A percentile compares a stretch with the other conserved stretches of the same genome.
Evolutionary conservation across 1,284 basidiomycete genomes (phyloP).

Genomic region (Naganishia sp.): DNA sequence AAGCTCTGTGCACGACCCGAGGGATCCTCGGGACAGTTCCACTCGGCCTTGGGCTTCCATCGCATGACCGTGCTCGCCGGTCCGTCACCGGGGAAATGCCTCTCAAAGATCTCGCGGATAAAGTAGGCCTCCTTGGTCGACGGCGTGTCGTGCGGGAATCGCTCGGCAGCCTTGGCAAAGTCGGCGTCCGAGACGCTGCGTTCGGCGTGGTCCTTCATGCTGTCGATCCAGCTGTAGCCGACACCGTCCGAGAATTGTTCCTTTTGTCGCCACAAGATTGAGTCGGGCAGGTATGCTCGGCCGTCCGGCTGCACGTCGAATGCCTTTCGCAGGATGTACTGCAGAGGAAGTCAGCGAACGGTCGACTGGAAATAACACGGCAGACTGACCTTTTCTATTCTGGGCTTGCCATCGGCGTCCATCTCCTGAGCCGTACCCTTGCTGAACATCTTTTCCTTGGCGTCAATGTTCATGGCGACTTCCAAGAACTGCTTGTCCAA

Average conservation of each 20-base stretch:
- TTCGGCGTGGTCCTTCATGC: slow-evolving; percentile 87
- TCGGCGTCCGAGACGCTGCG: slow-evolving; percentile 75
- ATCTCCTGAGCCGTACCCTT: slow-evolving; percentile 75
- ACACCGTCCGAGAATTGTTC: slow-evolving; percentile 99
- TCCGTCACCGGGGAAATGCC: slow-evolving; percentile 78
- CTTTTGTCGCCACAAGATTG: slow-evolving; percentile 98
- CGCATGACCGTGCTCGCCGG: slow-evolving; percentile 91
- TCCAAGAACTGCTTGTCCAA: slow-evolving; percentile 96
- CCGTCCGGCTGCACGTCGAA: slow-evolving; percentile 83
- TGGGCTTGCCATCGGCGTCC: slow-evolving; percentile 81
- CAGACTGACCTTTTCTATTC: slow-evolving; percentile 81
- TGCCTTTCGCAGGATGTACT: slow-evolving; percentile 97
- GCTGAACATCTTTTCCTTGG: slow-evolving; percentile 85
- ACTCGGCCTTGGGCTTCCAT: slow-evolving; percentile 92
- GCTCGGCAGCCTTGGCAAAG: slow-evolving; percentile 71
- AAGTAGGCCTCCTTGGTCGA: slow-evolving; percentile 98
- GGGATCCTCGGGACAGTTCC: slow-evolving; percentile 86
- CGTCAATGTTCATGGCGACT: slow-evolving; percentile 86
- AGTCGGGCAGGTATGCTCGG: slow-evolving; percentile 89
- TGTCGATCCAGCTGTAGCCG: slow-evolving; percentile 99
- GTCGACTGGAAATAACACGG: background rate
- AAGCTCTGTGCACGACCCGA: slow-evolving; percentile 68
- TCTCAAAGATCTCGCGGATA: slow-evolving; percentile 91
- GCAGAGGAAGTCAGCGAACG: background rate
- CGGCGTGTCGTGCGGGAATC: slow-evolving; percentile 81